These are phyloP conservation scores for Aureobasidium zeae DNA, from an alignment of 2,329 filamentous ascomycete species.

Conservation along the genomic window DNA sequence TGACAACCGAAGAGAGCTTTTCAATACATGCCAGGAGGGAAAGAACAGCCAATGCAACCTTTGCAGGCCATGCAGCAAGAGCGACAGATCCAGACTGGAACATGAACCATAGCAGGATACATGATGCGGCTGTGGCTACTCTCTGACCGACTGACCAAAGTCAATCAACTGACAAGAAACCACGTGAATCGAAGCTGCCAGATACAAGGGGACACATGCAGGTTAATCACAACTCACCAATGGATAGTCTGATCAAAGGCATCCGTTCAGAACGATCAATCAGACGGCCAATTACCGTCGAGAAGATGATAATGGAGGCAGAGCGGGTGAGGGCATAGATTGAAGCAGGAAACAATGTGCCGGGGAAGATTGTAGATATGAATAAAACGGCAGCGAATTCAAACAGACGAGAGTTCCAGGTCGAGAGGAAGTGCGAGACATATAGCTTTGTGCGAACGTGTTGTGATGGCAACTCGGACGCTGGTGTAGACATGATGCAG, in stretches of 20 bases:
- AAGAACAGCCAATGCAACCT: constrained; percentile 27
- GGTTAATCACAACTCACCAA: constrained; percentile 24
- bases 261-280: constrained; percentile 47
- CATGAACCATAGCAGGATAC: constrained; percentile 11
- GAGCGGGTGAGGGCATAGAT: constrained; percentile 58
- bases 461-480: not conserved
- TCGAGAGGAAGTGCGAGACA: constrained; percentile 39
- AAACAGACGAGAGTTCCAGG: constrained; percentile 42
- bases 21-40: constrained; percentile 56
- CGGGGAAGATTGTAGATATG: constrained; percentile 36
- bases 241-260: constrained; percentile 31
- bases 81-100: constrained; percentile 11
- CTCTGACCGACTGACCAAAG: constrained; percentile 26
- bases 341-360: constrained; percentile 56
- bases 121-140: constrained; percentile 22
- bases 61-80: constrained; percentile 14
- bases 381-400: constrained; percentile 44
- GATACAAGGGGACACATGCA: no score
- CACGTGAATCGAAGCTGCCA: not conserved
- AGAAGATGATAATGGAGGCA: constrained; percentile 48
- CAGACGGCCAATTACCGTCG: constrained; percentile 48
- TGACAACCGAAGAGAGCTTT: constrained; percentile 56
- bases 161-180: not conserved
- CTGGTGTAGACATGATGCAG: not conserved
- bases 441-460: constrained; percentile 30